phyloP scores from a whole-genome alignment of 2,329 filamentous ascomycete species.

The Calonectria hawksworthii region DNA sequence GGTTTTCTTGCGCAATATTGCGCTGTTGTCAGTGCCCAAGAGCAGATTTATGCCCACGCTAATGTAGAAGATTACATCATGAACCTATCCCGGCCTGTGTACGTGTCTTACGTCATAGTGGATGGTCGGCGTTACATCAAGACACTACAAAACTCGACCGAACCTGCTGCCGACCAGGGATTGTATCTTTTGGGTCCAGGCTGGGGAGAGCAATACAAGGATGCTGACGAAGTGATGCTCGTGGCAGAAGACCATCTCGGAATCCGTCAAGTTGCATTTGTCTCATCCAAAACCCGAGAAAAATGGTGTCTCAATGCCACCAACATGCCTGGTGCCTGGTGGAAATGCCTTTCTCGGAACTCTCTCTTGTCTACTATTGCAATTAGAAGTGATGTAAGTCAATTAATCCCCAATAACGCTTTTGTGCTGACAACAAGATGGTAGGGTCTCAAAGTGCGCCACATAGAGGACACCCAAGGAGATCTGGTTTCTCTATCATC shows the following conservation, averaged over 20 bases:
- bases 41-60: constrained; percentile 18
- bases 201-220: background rate
- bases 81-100: constrained; percentile 14
- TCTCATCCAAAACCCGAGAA: constrained; percentile 21
- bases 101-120: constrained; percentile 22
- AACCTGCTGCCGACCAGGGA: background rate
- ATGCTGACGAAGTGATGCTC: constrained; percentile 15
- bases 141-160: constrained; percentile 16
- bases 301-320: constrained; percentile 24
- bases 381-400: constrained; percentile 17
- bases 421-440: background rate
- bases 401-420: background rate
- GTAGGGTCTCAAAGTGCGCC: constrained; percentile 12
- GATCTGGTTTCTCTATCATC: background rate
- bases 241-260: constrained; percentile 29
- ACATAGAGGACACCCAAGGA: constrained; percentile 2
- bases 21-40: constrained; percentile 20
- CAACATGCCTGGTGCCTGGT: constrained; percentile 17
- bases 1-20: constrained; percentile 10
- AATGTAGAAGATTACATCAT: constrained; percentile 3
- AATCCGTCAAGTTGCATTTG: constrained; percentile 22
- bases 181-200: background rate
- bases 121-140: constrained; percentile 26
- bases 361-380: constrained; percentile 15
- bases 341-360: constrained; percentile 20